A percentile compares a stretch with the other conserved stretches of the same genome.
Conservation (phyloP, 2,329 filamentous ascomycete genomes). For the Phyllosticta citribraziliensis region DNA sequence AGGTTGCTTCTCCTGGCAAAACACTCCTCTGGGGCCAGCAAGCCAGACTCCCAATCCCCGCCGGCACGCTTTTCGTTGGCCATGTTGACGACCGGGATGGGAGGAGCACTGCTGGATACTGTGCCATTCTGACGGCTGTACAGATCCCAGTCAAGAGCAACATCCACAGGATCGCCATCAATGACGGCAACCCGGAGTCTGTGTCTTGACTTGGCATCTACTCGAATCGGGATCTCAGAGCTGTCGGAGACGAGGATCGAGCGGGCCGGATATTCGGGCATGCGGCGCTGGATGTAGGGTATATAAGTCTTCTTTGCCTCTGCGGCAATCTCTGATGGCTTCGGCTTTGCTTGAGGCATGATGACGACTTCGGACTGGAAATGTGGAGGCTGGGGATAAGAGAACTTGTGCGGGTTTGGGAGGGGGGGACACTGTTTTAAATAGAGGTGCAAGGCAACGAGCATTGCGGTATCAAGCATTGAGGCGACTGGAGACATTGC, state of each 20-base stretch:
- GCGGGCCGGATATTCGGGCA: constrained; percentile 45
- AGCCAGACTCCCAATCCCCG: constrained; percentile 67
- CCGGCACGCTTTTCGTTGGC: constrained; percentile 69
- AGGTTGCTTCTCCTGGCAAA: constrained; percentile 67
- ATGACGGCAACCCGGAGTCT: constrained; percentile 35
- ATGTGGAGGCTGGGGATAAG: background rate
- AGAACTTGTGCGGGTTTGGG: background rate
- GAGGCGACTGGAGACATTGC: background rate
- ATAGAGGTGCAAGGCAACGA: background rate
- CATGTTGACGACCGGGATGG: constrained; percentile 58
- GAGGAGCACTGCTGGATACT: constrained; percentile 14
- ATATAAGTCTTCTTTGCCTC: constrained; percentile 65
- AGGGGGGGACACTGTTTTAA: background rate
- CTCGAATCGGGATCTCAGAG: constrained; percentile 32
- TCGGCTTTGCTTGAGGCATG: constrained; percentile 52
- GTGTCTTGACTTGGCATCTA: constrained; percentile 34
- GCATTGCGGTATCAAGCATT: background rate
- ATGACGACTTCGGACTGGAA: constrained; percentile 11
- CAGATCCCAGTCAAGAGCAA: constrained; percentile 51
- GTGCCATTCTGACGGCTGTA: constrained; percentile 20
- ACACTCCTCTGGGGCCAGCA: constrained; percentile 59
- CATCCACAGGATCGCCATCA: constrained; percentile 36
- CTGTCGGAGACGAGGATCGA: constrained; percentile 48
- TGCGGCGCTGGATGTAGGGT: constrained; percentile 49
- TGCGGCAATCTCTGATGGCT: constrained; percentile 59